Evolutionary conservation across 2,329 filamentous ascomycete species (phyloP), one percentile per base, ranked within the genome.

Genomic region (Colletotrichum cordylinicola): DNA sequence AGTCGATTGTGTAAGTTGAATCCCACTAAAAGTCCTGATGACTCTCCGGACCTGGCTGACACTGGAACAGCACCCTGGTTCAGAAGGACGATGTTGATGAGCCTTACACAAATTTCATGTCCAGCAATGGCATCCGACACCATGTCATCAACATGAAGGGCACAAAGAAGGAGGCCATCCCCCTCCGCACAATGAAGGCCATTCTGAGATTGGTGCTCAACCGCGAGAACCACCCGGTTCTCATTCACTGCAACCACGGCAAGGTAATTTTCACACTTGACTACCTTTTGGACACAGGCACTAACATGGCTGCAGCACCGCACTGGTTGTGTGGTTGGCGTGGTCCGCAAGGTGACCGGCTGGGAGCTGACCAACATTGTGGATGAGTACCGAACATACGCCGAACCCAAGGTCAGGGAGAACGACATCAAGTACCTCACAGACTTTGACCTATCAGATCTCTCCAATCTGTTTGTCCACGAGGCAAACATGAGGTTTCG

Each of bases 231-330:
- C 93, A 97, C 78, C 96, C 96, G 0, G 85, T 98, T 13, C 88
- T 98, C 52, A 90, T 98, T 62, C 96, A 98, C 84, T 98, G 96
- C 89, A 98, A 98, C 82, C 96, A 98, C 79, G 96, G 96, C 82
- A 97, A 93, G 86, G 91, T 93, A 84, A 78, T 85, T 58, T 37
- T 5, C 61, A 58, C 7, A 31, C 24, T 18, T 16, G 15, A 60
- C 37, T 37, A 6, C 24, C 21, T 33, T 5, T 43, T 15, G 18
- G 9, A 2, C 16, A 16, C 35, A 37, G 24, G 9, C 43, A 39
- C 76, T 79, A 35, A 80, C 66, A 16, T 48, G 4, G 10, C 4
- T 65, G 33, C 77, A 95, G 90, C 96, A 98, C 82, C 94, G 96
- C 74, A 98, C 96, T 21, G 96, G 96, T 27, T 98, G 96, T 81